These are phyloP conservation scores for Triticum dicoccoides DNA, from an alignment of 176 grass and related monocot genomes.

Conservation along the genomic window DNA sequence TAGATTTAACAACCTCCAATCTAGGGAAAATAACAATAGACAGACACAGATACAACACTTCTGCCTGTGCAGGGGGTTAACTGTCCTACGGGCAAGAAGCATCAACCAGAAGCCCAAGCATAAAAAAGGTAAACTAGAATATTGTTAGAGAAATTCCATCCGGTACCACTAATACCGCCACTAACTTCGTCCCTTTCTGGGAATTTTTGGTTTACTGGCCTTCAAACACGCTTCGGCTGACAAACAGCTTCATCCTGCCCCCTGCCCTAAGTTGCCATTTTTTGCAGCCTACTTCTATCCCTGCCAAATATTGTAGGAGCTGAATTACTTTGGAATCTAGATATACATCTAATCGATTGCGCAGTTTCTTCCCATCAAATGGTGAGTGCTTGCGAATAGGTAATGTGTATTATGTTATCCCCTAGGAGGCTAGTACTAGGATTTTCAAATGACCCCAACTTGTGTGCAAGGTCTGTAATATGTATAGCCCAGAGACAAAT, in stretches of 20 bases:
- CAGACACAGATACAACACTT: not conserved
- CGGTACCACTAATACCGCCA: not conserved
- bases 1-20: not conserved
- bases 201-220: not conserved
- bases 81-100: not conserved
- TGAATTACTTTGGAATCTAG: not conserved
- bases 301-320: not conserved
- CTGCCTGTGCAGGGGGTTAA: not conserved
- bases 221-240: not conserved
- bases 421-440: not conserved
- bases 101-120: not conserved
- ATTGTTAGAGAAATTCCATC: not conserved
- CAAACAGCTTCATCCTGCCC: not conserved
- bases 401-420: not conserved
- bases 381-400: not conserved
- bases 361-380: not conserved
- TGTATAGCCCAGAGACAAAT: not conserved
- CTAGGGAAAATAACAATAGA: not conserved
- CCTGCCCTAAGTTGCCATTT: not conserved
- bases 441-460: conserved; percentile 16
- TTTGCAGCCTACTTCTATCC: not conserved
- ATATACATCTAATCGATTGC: not conserved
- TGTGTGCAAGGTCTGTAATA: conserved; percentile 8
- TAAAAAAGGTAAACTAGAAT: not conserved
- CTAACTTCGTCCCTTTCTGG: not conserved